Percentiles rank a stretch among this genome's conserved stretches.
Evolutionary conservation across 2,329 filamentous ascomycete species (phyloP).

Genomic region (Chrysoporthe puriensis): DNA sequence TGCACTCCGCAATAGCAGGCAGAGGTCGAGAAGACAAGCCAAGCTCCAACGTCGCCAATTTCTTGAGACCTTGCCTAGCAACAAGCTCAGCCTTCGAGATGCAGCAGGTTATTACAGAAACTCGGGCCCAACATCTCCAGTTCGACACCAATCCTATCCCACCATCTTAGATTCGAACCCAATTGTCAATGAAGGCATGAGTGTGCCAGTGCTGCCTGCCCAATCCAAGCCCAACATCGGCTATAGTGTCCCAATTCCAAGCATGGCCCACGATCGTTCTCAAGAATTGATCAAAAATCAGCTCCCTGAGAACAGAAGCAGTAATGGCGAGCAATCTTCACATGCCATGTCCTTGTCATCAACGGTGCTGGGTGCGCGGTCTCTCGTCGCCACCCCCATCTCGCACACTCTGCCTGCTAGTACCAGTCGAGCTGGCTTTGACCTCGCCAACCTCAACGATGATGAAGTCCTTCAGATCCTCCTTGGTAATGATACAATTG

Average conservation of each 20-base stretch:
- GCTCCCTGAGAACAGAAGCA: too few species aligned
- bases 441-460: constrained; percentile 3
- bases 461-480: constrained; percentile 16
- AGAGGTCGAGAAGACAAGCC: too few species aligned
- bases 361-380: too few species aligned
- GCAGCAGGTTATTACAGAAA: neutral
- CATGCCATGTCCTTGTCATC: too few species aligned
- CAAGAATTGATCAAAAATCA: neutral
- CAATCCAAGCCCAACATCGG: neutral
- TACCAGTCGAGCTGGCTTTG: neutral
- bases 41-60: neutral
- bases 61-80: neutral
- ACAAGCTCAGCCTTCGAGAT: neutral
- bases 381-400: neutral
- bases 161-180: neutral
- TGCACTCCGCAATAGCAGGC: neutral
- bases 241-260: neutral
- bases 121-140: neutral
- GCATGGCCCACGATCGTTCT: neutral
- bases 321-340: too few species aligned
- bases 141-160: neutral
- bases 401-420: neutral
- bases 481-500: neutral
- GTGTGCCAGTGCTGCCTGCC: neutral
- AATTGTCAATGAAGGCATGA: neutral